phyloP scores from a whole-genome alignment of 2,329 filamentous ascomycete species.

The Aspergillus proliferans region DNA sequence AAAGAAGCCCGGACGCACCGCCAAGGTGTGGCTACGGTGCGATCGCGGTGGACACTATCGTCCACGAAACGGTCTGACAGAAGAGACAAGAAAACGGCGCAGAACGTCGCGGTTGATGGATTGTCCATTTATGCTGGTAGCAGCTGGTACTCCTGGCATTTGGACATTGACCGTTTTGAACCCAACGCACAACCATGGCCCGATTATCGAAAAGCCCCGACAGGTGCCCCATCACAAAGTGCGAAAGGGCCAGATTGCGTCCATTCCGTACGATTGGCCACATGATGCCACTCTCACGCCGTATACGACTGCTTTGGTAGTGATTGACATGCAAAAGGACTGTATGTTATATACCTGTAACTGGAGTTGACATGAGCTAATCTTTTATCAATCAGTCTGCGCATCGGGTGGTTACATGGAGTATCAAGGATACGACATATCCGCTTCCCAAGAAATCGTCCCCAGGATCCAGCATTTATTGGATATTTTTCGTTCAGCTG shows the following conservation, averaged over 20 bases:
- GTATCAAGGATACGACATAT: constrained; percentile 41
- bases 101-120: constrained; percentile 40
- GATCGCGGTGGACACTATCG: constrained; percentile 41
- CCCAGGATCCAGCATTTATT: constrained; percentile 37
- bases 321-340: constrained; percentile 46
- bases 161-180: constrained; percentile 40
- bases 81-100: constrained; percentile 40
- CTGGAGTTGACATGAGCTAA: neutral
- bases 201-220: constrained; percentile 36
- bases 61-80: constrained; percentile 39
- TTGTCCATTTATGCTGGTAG: constrained; percentile 41
- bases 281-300: constrained; percentile 40
- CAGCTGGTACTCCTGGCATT: constrained; percentile 38
- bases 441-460: constrained; percentile 33
- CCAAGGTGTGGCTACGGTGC: constrained; percentile 41
- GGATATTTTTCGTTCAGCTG: constrained; percentile 31
- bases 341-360: constrained; percentile 27
- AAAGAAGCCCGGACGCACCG: constrained; percentile 40
- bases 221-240: constrained; percentile 37
- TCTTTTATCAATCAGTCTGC: constrained; percentile 29
- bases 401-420: constrained; percentile 40
- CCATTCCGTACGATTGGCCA: constrained; percentile 42
- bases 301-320: constrained; percentile 41
- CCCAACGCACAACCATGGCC: constrained; percentile 39
- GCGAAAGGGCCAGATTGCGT: constrained; percentile 39